Evolutionary conservation across 768 basidiomycete species (phyloP), one percentile per base, ranked within the genome.

Genomic region (Panus rudis): DNA sequence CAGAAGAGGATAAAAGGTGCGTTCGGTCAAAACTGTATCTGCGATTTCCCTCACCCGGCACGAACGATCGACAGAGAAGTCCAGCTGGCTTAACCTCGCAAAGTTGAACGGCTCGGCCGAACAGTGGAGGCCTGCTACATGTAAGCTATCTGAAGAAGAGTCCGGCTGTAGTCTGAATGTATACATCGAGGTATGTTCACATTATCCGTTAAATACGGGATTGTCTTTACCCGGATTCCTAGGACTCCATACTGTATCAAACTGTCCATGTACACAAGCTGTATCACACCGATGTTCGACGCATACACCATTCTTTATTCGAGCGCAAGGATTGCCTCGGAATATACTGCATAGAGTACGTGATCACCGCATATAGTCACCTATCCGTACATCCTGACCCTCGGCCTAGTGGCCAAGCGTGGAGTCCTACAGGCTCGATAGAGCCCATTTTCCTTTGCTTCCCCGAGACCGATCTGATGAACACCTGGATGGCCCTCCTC

Each of bases 371-470:
- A 48, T 35, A 8, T 48, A 33, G 35, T 35, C 13, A 45, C 23
- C 42, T 31, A 37, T 41, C 26, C 34, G 31, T 38, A 13, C 43
- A 21, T 19, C 16, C 43, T 12, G 43, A 39, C 45, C 41, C 32
- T 43, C 39, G 43, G 41, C 32, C 39, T 35, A 84, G 83, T 23
- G 73, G 71, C 17, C 80, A 82, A 54, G 70, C 76, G 46, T 81
- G 79, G 76, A 73, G 67, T 40, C 70, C 78, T 6, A 62, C 61
- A 27, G 55, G 59, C 27, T 66, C 67, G 13, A 63, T 71, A 6
- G 83, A 87, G 45, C 84, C 84, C 1, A 63, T 92, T 38, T 89
- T 88, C 60, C 66, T 92, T 27, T 75, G 79, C 50, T 89, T 93
- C 57, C 54, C 70, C 23, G 79, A 77, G 50, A 52, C 73, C 2